Evolutionary conservation across 1,139 yeast genomes (phyloP).

Genomic region (Candida sojae): DNA sequence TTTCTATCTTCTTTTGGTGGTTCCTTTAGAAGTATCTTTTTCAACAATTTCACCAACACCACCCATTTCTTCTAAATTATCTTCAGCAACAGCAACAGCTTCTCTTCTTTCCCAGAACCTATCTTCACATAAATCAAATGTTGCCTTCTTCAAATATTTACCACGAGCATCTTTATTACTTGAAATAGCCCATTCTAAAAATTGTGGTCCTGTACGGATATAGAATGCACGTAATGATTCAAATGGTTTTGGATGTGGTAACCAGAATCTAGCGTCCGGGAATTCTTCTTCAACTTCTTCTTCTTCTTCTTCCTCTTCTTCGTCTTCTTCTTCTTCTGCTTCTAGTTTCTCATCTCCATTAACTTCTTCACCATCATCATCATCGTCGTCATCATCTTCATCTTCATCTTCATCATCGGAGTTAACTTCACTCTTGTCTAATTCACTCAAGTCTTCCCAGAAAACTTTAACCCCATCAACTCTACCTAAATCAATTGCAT

Average conservation of each 20-base stretch:
- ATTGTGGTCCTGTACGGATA: conserved; percentile 80
- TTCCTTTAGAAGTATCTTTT: conserved; percentile 55
- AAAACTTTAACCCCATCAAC: conserved; percentile 84
- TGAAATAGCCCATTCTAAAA: conserved; percentile 90
- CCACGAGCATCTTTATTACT: conserved; percentile 87
- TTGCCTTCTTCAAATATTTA: conserved; percentile 82
- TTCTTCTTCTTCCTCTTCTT: conserved; percentile 62
- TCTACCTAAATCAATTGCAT: conserved; percentile 81
- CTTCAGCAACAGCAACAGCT: conserved; percentile 85
- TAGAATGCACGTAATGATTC: conserved; percentile 83
- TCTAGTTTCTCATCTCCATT: conserved; percentile 54
- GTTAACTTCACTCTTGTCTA: conserved; percentile 27
- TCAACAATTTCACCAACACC: conserved; percentile 93
- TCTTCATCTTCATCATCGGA: conserved; percentile 46
- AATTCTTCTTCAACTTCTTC: conserved; percentile 67
- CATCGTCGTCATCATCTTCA: conserved; percentile 54
- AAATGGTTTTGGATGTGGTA: conserved; percentile 97
- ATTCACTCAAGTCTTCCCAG: conserved; percentile 77
- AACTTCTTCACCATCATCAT: conserved; percentile 68
- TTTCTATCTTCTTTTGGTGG: conserved; percentile 46
- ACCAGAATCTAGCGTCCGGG: conserved; percentile 94
- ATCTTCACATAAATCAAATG: conserved; percentile 89
- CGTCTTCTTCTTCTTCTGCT: conserved; percentile 52
- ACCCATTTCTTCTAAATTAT: conserved; percentile 82
- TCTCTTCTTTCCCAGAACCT: conserved; percentile 99